Percentiles rank a stretch among this genome's conserved stretches.
phyloP scores from a whole-genome alignment of 2,329 filamentous ascomycete genomes.

The Phialophora verrucosa region DNA sequence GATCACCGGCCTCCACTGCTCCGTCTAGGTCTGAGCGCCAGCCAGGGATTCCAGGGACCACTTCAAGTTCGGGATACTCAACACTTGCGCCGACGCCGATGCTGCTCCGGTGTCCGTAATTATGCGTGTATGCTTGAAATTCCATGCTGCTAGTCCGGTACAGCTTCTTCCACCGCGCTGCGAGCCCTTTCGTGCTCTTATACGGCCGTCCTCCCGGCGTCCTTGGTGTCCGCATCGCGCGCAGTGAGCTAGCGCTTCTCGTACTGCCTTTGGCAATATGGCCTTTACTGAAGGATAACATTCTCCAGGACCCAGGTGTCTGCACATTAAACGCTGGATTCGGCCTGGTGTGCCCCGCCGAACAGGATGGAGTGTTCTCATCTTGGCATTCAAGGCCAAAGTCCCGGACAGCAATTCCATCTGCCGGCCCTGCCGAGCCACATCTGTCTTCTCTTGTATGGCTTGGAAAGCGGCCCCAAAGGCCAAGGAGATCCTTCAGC shows the following conservation, averaged over 20 bases:
- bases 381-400: conserved; percentile 28
- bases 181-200: conserved; percentile 23
- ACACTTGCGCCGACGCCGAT: conserved; percentile 32
- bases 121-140: conserved; percentile 28
- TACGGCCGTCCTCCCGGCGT: conserved; percentile 4
- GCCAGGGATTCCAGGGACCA: conserved; percentile 27
- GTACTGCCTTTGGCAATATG: conserved; percentile 25
- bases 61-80: conserved; percentile 39
- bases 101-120: conserved; percentile 36
- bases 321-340: conserved; percentile 5
- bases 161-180: conserved; percentile 30
- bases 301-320: conserved; percentile 28
- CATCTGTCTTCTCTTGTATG: conserved; percentile 35
- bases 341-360: background rate
- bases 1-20: background rate
- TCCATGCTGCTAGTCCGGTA: conserved; percentile 37
- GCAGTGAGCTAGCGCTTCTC: conserved; percentile 31
- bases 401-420: conserved; percentile 34
- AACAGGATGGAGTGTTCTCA: conserved; percentile 10
- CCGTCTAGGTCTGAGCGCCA: conserved; percentile 17
- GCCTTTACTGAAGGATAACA: conserved; percentile 25
- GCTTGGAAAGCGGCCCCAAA: conserved; percentile 39
- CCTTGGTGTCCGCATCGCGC: background rate
- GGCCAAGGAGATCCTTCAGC: conserved; percentile 31
- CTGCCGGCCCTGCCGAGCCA: conserved; percentile 33